Conservation (phyloP, 1,284 basidiomycete genomes). For the Exsudoporus floridanus region DNA sequence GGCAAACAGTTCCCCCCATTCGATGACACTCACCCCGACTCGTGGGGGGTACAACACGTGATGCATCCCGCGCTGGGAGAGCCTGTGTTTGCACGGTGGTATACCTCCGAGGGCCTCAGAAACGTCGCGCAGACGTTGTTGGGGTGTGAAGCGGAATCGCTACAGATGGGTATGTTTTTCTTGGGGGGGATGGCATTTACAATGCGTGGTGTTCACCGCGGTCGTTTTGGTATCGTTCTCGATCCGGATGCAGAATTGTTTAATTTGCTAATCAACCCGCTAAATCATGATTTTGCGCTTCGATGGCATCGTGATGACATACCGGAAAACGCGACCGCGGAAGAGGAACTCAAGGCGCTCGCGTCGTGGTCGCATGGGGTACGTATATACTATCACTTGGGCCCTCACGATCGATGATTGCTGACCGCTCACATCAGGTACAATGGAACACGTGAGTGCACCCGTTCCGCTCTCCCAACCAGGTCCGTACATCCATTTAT, state of each 20-base stretch:
- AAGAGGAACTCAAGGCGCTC: constrained; percentile 64
- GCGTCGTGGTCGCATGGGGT: constrained; percentile 67
- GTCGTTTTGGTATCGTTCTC: neutral
- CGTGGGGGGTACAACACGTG: constrained; percentile 79
- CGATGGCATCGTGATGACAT: constrained; percentile 86
- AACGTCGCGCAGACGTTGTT: constrained; percentile 52
- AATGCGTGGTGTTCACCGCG: neutral
- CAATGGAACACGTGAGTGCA: constrained; percentile 78
- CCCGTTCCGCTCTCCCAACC: too few species aligned
- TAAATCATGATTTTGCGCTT: constrained; percentile 67
- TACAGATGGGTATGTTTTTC: constrained; percentile 64
- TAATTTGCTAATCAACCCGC: constrained; percentile 77
- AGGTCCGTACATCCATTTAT: neutral
- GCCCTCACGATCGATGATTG: neutral
- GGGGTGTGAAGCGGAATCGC: constrained; percentile 48
- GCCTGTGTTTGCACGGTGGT: constrained; percentile 63
- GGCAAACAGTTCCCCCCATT: constrained; percentile 84
- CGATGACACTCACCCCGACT: constrained; percentile 53
- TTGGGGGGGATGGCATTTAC: neutral
- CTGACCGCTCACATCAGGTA: constrained; percentile 40
- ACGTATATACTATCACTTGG: constrained; percentile 6
- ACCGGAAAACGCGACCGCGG: constrained; percentile 55
- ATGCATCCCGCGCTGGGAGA: constrained; percentile 75
- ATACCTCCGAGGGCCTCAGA: constrained; percentile 58
- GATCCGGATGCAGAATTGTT: constrained; percentile 58